Conservation (phyloP, 73 alveolate genomes). For the Symbiodinium pilosum region DNA sequence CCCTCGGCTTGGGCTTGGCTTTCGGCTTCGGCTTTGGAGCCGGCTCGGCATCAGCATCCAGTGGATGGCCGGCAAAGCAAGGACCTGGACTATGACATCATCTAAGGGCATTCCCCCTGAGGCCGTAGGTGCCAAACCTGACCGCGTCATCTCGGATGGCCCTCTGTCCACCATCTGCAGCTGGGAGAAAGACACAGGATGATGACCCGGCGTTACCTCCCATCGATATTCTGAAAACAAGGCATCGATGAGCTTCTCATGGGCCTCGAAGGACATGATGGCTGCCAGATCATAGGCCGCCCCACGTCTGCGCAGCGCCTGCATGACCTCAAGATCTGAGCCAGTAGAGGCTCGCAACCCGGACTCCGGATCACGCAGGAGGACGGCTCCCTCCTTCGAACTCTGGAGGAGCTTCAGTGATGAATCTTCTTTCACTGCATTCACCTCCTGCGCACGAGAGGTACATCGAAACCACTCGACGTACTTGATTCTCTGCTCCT, state of each 20-base stretch:
- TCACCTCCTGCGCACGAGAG: not conserved
- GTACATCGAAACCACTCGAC: constrained; percentile 21
- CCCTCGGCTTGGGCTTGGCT: too few species aligned
- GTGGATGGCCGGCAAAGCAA: not conserved
- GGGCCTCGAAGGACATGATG: not conserved
- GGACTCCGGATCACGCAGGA: not conserved
- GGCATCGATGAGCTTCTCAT: not conserved
- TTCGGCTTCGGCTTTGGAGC: too few species aligned
- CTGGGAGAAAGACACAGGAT: not conserved
- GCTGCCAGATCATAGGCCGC: constrained; percentile 5
- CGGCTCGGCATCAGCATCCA: constrained; percentile 23
- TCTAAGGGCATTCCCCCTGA: constrained; percentile 1
- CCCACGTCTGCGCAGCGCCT: constrained; percentile 11
- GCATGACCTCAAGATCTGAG: constrained; percentile 6
- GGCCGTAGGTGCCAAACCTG: not conserved
- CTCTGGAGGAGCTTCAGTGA: not conserved
- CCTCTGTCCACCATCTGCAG: not conserved
- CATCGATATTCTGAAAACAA: not conserved
- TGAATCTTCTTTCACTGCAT: not conserved
- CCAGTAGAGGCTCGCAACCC: not conserved
- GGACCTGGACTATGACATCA: not conserved
- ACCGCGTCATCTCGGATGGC: not conserved
- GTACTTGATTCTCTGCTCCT: not conserved
- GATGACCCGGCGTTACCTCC: not conserved
- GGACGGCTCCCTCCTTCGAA: not conserved